Conservation (phyloP, 768 basidiomycete genomes). For the Hydnum rufescens region DNA sequence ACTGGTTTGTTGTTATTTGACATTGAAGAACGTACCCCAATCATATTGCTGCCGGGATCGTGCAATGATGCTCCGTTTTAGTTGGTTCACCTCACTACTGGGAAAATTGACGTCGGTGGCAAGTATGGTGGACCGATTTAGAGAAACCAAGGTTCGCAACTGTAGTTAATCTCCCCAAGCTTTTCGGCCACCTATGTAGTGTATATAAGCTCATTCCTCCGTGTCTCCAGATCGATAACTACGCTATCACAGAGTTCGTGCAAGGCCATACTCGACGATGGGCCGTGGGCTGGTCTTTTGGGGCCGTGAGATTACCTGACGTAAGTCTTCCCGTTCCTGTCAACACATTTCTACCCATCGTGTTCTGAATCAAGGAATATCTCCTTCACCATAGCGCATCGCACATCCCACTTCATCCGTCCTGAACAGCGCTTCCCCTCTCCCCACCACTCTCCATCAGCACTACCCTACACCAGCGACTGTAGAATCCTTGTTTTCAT, state of each 20-base stretch:
- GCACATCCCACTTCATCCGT: neutral
- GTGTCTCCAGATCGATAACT: constrained; percentile 55
- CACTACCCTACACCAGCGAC: neutral
- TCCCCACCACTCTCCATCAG: neutral
- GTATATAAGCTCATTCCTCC: neutral
- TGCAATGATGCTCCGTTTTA: constrained; percentile 18
- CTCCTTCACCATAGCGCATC: neutral
- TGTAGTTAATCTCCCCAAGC: no score
- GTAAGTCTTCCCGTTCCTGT: constrained; percentile 27
- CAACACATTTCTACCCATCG: neutral
- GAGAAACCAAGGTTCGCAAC: constrained; percentile 25
- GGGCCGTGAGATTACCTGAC: constrained; percentile 45
- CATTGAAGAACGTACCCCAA: no score
- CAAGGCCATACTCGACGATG: constrained; percentile 86
- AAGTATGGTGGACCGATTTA: constrained; percentile 37
- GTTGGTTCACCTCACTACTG: constrained; percentile 89
- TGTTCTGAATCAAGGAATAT: neutral
- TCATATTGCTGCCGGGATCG: no score
- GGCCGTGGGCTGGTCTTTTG: constrained; percentile 78
- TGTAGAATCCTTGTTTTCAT: neutral
- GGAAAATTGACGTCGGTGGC: constrained; percentile 66
- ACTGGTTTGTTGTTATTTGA: no score
- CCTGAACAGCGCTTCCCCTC: neutral
- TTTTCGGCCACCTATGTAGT: neutral
- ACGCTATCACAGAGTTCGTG: constrained; percentile 61